phyloP scores from a whole-genome alignment of 2,329 filamentous ascomycete genomes.

The Claviceps quebecensis region DNA sequence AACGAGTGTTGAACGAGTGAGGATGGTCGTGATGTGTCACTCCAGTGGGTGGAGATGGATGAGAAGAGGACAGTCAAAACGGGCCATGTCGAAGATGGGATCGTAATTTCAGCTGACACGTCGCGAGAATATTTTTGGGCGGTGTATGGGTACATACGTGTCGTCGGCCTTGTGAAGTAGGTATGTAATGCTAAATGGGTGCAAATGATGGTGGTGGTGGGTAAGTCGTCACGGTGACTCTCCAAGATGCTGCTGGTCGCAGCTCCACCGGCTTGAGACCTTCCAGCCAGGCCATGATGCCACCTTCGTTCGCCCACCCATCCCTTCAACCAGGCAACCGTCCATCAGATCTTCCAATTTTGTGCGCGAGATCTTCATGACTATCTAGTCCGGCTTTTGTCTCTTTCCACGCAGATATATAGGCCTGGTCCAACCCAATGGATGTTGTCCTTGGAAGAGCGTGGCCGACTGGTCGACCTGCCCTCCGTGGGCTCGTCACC shows the following conservation, averaged over 20 bases:
- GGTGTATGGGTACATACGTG: too few relatives aligned
- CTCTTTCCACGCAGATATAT: too few relatives aligned
- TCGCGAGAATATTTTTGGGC: background rate
- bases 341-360: background rate
- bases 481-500: constrained; percentile 5
- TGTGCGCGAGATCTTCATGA: too few relatives aligned
- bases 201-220: background rate
- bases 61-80: background rate
- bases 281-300: too few relatives aligned
- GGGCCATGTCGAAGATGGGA: background rate
- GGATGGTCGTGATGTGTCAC: background rate
- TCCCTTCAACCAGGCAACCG: too few relatives aligned
- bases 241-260: background rate
- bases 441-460: constrained; percentile 12
- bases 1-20: background rate
- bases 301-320: too few relatives aligned
- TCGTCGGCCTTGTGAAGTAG: too few relatives aligned
- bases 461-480: constrained; percentile 8
- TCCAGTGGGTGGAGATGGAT: background rate
- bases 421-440: constrained; percentile 8
- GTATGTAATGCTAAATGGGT: too few relatives aligned
- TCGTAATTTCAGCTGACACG: background rate
- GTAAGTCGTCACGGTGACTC: background rate
- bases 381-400: too few relatives aligned
- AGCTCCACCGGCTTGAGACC: background rate